These are phyloP conservation scores for Bipolaris oryzae DNA, from an alignment of 2,329 filamentous ascomycete genomes.

Conservation along the genomic window DNA sequence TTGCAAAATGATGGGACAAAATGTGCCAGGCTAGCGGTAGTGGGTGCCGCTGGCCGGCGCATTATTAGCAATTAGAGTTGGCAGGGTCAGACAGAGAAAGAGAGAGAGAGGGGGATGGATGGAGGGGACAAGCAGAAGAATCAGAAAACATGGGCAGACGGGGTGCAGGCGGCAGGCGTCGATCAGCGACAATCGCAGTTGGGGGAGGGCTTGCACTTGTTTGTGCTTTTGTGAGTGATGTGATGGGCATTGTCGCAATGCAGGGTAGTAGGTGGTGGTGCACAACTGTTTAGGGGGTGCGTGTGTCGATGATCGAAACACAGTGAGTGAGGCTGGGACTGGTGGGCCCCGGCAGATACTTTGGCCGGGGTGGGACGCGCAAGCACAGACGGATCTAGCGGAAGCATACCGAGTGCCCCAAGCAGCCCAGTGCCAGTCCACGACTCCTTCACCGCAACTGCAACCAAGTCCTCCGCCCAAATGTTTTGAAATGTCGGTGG, in stretches of 20 bases:
- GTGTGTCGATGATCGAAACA: conserved; percentile 30
- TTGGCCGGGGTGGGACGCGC: conserved; percentile 28
- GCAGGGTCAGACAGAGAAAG: neutral
- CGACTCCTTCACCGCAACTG: conserved; percentile 14
- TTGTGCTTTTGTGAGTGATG: conserved; percentile 12
- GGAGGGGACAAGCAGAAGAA: no score
- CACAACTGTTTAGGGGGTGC: conserved; percentile 11
- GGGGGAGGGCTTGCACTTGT: neutral
- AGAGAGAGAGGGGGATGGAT: neutral
- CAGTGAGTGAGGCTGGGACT: conserved; percentile 31
- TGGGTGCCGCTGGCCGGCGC: conserved; percentile 6
- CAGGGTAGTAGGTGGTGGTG: conserved; percentile 7
- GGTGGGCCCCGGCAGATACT: conserved; percentile 38
- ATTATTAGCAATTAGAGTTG: neutral
- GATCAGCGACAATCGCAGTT: neutral
- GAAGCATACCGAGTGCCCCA: conserved; percentile 29
- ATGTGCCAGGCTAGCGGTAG: conserved; percentile 36
- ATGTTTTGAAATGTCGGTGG: conserved; percentile 15
- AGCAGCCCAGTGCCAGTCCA: neutral
- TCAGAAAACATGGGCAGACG: no score
- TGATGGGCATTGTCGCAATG: conserved; percentile 5
- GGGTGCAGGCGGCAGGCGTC: neutral
- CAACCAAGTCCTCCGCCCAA: neutral
- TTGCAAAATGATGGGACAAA: conserved; percentile 39
- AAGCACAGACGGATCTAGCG: conserved; percentile 47